phyloP scores from a whole-genome alignment of 805 yeast genomes.

The Lipomyces yamadae region DNA sequence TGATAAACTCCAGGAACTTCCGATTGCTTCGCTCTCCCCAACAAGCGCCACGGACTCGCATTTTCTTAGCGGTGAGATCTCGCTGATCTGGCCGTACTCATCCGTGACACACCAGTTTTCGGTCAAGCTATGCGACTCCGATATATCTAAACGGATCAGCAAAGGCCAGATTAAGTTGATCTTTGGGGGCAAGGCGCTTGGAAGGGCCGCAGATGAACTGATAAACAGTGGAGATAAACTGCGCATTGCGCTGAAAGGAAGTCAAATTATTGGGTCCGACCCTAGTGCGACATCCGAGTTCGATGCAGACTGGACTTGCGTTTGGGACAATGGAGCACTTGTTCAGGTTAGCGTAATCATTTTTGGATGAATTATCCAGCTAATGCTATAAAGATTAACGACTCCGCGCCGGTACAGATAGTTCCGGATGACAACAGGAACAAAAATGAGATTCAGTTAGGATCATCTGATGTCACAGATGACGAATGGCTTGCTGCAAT shows the following conservation, averaged over 20 bases:
- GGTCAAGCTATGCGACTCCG: conserved; percentile 23
- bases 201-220: conserved; percentile 14
- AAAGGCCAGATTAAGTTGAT: conserved; percentile 33
- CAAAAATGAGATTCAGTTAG: background rate
- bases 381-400: background rate
- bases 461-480: background rate
- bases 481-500: background rate
- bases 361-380: background rate
- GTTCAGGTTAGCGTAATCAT: conserved; percentile 13
- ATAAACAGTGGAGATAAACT: conserved; percentile 21
- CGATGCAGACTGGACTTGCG: conserved; percentile 30
- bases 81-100: conserved; percentile 35
- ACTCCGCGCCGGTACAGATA: background rate
- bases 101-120: conserved; percentile 19
- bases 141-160: conserved; percentile 16
- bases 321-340: conserved; percentile 18
- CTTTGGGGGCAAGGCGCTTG: conserved; percentile 20
- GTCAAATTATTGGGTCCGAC: background rate
- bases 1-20: conserved; percentile 5
- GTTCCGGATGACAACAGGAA: background rate
- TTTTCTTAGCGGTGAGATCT: conserved; percentile 23
- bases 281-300: conserved; percentile 5
- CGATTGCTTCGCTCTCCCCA: conserved; percentile 9
- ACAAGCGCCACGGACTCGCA: background rate
- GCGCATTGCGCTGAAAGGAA: conserved; percentile 19